phyloP scores from a whole-genome alignment of 805 yeast species.

The Schwanniomyces occidentalis region DNA sequence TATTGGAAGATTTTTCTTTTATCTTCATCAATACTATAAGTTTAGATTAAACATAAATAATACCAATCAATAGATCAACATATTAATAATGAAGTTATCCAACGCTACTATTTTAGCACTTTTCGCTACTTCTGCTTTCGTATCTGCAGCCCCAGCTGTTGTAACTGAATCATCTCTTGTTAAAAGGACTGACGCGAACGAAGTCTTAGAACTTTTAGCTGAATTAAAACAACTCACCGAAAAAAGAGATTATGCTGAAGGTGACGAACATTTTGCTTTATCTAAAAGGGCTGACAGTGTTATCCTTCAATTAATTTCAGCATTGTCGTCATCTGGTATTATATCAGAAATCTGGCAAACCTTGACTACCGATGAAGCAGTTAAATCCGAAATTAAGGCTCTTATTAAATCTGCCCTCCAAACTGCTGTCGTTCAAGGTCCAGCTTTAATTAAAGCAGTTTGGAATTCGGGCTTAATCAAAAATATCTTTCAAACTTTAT shows the following conservation, averaged over 20 bases:
- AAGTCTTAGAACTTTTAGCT: constrained; percentile 31
- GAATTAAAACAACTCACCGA: constrained; percentile 34
- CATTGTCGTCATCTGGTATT: constrained; percentile 40
- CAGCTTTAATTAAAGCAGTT: constrained; percentile 40
- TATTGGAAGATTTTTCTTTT: not conserved
- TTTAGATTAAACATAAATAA: not conserved
- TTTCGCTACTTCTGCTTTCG: constrained; percentile 38
- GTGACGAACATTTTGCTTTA: constrained; percentile 25
- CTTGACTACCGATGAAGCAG: constrained; percentile 32
- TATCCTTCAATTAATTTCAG: constrained; percentile 35
- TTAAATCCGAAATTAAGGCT: constrained; percentile 23
- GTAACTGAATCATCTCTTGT: constrained; percentile 23
- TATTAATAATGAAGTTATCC: constrained; percentile 38
- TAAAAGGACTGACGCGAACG: constrained; percentile 35
- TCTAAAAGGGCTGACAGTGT: constrained; percentile 36
- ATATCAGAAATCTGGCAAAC: constrained; percentile 34
- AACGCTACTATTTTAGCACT: constrained; percentile 40
- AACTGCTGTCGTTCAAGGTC: constrained; percentile 39
- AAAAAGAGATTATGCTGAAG: constrained; percentile 38
- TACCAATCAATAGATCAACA: not conserved
- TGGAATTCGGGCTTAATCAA: constrained; percentile 42
- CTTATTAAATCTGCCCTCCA: constrained; percentile 32
- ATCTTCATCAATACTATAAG: not conserved
- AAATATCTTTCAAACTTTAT: constrained; percentile 28
- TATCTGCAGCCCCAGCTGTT: constrained; percentile 34